Conservation (phyloP, 164 flowering plant genomes). For the Magnolia officinalis region DNA sequence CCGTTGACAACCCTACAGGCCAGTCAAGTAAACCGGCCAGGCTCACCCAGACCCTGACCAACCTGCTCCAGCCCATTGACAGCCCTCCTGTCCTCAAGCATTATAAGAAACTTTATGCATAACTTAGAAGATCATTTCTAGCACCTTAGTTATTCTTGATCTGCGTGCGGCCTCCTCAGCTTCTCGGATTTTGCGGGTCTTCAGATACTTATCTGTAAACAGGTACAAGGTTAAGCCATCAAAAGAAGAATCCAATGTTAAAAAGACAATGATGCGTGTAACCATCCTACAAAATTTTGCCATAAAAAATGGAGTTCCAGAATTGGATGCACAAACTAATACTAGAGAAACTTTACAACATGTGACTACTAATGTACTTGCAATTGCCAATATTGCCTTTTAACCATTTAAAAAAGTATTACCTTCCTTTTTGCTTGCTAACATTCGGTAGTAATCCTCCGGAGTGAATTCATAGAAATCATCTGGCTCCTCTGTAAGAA, state of each 20-base stretch:
- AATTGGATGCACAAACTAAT: background rate
- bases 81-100: background rate
- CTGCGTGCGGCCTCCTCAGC: constrained; percentile 89
- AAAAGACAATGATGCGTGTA: background rate
- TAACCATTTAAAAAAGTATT: constrained; percentile 7
- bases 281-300: background rate
- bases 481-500: constrained; percentile 65
- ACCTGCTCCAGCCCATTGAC: background rate
- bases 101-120: background rate
- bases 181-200: constrained; percentile 80
- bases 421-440: constrained; percentile 77
- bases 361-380: background rate
- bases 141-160: constrained; percentile 74
- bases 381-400: background rate
- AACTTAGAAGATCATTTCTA: constrained; percentile 1
- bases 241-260: background rate
- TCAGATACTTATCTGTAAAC: constrained; percentile 62
- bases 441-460: constrained; percentile 65
- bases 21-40: too few relatives aligned
- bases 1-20: too few relatives aligned
- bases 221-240: constrained; percentile 4
- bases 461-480: constrained; percentile 82
- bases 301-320: background rate
- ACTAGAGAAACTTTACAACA: background rate
- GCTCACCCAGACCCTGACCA: too few relatives aligned